These are phyloP conservation scores for Stenogyne calaminthoides DNA, from an alignment of 305 asterid species.

Conservation along the genomic window DNA sequence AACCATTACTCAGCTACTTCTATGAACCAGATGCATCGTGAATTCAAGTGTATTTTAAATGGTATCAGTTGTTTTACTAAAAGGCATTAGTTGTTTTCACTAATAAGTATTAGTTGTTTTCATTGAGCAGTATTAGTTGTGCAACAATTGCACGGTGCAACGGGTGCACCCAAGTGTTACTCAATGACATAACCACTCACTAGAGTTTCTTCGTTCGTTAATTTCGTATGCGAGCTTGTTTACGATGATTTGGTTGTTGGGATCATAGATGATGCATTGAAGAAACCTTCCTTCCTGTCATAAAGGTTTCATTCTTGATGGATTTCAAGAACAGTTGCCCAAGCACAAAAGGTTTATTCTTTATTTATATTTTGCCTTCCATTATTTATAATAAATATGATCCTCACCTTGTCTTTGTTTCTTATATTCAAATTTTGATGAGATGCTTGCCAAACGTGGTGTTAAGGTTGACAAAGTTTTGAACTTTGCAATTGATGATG, in stretches of 20 bases:
- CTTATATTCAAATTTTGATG: slow-evolving; percentile 72
- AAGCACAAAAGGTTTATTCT: slow-evolving; percentile 72
- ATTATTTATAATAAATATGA: slow-evolving; percentile 12
- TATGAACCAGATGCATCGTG: too few relatives aligned
- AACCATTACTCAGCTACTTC: background rate
- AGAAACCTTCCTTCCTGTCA: slow-evolving; percentile 88
- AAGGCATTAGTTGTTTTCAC: too few relatives aligned
- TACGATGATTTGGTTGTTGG: slow-evolving; percentile 93
- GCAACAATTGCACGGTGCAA: too few relatives aligned
- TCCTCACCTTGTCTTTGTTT: slow-evolving; percentile 27
- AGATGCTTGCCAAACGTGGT: slow-evolving; percentile 83
- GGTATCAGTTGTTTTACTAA: too few relatives aligned
- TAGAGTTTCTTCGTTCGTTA: slow-evolving; percentile 19
- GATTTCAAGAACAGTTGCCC: slow-evolving; percentile 89
- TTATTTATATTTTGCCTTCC: slow-evolving; percentile 17
- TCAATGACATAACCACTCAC: slow-evolving; percentile 10
- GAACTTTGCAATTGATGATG: slow-evolving; percentile 83
- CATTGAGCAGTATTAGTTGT: too few relatives aligned
- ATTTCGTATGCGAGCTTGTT: slow-evolving; percentile 76
- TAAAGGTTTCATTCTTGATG: slow-evolving; percentile 94
- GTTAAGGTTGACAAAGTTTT: slow-evolving; percentile 89
- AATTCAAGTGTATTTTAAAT: too few relatives aligned
- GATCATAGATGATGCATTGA: slow-evolving; percentile 81
- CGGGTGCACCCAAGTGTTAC: too few relatives aligned
- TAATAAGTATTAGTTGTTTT: too few relatives aligned